Percentiles rank a stretch among this genome's conserved stretches.
phyloP scores from a whole-genome alignment of 1,284 basidiomycete genomes.

The Golubevia pallescens region DNA sequence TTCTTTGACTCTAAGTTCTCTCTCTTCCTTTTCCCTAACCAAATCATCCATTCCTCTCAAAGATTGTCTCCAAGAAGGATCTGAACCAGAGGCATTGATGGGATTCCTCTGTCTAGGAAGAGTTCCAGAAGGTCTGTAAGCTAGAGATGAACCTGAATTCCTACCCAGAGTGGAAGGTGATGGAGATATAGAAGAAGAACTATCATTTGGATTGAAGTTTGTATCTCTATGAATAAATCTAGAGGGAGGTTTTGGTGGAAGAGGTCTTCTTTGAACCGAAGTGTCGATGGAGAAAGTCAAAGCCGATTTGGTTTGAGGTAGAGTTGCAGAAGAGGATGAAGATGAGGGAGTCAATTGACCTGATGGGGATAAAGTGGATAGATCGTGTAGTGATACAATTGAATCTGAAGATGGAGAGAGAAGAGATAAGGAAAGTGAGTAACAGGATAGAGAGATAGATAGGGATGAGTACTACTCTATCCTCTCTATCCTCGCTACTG shows the following conservation, averaged over 20 bases:
- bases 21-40: constrained; percentile 10
- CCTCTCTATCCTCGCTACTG: too few species aligned
- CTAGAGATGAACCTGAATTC: not conserved
- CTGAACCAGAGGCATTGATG: not conserved
- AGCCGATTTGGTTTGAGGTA: constrained; percentile 77
- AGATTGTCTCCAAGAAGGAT: not conserved
- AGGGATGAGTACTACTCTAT: too few species aligned
- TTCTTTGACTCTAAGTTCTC: constrained; percentile 9
- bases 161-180: not conserved
- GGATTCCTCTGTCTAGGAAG: constrained; percentile 8
- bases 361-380: constrained; percentile 72
- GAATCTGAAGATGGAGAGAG: constrained; percentile 46
- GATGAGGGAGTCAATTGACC: constrained; percentile 68
- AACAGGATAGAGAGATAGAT: too few species aligned
- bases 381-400: constrained; percentile 68
- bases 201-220: not conserved
- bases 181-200: not conserved
- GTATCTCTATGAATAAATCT: not conserved
- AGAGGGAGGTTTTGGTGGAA: constrained; percentile 8
- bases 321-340: constrained; percentile 73
- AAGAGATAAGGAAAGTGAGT: not conserved
- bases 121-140: constrained; percentile 10
- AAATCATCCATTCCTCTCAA: constrained; percentile 12
- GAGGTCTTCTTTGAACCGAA: constrained; percentile 67
- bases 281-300: constrained; percentile 80